A percentile compares a stretch with the other conserved stretches of the same genome.
phyloP scores from a whole-genome alignment of 345 rosid species.

The Nasturtium officinale region DNA sequence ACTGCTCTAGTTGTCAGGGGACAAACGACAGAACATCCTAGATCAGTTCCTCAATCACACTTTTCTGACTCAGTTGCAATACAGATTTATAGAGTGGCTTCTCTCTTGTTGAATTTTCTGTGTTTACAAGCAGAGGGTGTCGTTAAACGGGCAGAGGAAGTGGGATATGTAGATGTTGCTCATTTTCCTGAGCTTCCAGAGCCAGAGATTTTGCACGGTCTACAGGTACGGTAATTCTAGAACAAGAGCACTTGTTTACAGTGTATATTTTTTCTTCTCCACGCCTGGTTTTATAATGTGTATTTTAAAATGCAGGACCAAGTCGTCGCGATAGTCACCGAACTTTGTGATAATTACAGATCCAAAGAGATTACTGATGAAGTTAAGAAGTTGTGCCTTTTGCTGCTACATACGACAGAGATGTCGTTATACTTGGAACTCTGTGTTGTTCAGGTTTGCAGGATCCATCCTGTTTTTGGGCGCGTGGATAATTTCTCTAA shows the following conservation, averaged over 20 bases:
- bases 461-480: slow-evolving; percentile 76
- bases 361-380: slow-evolving; percentile 51
- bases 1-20: slow-evolving; percentile 57
- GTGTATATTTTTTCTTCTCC: not conserved
- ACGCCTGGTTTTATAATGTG: not conserved
- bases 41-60: slow-evolving; percentile 54
- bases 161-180: slow-evolving; percentile 83
- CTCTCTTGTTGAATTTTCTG: slow-evolving; percentile 74
- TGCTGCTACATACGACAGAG: slow-evolving; percentile 70
- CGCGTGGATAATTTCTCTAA: slow-evolving; percentile 83
- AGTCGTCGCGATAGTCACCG: slow-evolving; percentile 59
- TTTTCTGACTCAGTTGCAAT: slow-evolving; percentile 79
- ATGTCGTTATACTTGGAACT: slow-evolving; percentile 80
- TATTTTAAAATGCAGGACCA: slow-evolving; percentile 67
- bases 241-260: not conserved
- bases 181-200: slow-evolving; percentile 94
- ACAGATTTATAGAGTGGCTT: slow-evolving; percentile 78
- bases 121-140: slow-evolving; percentile 86
- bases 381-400: slow-evolving; percentile 53
- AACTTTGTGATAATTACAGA: slow-evolving; percentile 56
- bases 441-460: slow-evolving; percentile 77
- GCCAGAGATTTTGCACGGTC: slow-evolving; percentile 88
- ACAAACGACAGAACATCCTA: slow-evolving; percentile 48
- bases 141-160: slow-evolving; percentile 80
- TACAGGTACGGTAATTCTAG: slow-evolving; percentile 60